Percentiles rank a stretch among this genome's conserved stretches.
Evolutionary conservation across 768 basidiomycete species (phyloP).

Genomic region (Tulasnella calospora): DNA sequence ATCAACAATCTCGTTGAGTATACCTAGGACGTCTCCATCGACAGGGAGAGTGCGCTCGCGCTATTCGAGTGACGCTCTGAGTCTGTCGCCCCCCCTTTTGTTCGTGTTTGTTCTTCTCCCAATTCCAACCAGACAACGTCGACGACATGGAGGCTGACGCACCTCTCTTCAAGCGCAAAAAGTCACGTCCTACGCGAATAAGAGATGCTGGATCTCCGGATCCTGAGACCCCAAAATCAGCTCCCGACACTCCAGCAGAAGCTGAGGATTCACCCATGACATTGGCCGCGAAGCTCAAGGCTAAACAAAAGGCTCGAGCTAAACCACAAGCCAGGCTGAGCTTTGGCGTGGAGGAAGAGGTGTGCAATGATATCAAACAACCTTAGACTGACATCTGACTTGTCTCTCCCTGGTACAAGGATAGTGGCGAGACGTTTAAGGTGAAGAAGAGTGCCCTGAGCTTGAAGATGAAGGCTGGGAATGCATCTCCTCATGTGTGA

Average conservation of each 20-base stretch:
- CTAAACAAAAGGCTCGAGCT: constrained; percentile 56
- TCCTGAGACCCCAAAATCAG: neutral
- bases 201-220: constrained; percentile 5
- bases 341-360: constrained; percentile 70
- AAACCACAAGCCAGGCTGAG: constrained; percentile 66
- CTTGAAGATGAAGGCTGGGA: constrained; percentile 41
- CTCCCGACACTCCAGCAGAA: neutral
- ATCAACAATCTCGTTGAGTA: no score
- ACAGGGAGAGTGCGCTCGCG: no score
- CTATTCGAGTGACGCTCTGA: no score
- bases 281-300: constrained; percentile 54
- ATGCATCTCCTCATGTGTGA: constrained; percentile 15
- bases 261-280: constrained; percentile 29
- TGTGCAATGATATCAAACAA: constrained; percentile 35
- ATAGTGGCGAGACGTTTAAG: constrained; percentile 61
- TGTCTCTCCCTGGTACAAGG: constrained; percentile 32
- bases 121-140: neutral
- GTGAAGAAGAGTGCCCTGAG: constrained; percentile 78
- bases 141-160: constrained; percentile 18
- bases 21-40: no score
- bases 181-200: constrained; percentile 19
- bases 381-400: constrained; percentile 23
- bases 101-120: neutral
- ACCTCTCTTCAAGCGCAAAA: constrained; percentile 26
- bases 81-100: neutral